Evolutionary conservation across 177 flowering plant genomes (phyloP).

Genomic region (Vitis hybrid): DNA sequence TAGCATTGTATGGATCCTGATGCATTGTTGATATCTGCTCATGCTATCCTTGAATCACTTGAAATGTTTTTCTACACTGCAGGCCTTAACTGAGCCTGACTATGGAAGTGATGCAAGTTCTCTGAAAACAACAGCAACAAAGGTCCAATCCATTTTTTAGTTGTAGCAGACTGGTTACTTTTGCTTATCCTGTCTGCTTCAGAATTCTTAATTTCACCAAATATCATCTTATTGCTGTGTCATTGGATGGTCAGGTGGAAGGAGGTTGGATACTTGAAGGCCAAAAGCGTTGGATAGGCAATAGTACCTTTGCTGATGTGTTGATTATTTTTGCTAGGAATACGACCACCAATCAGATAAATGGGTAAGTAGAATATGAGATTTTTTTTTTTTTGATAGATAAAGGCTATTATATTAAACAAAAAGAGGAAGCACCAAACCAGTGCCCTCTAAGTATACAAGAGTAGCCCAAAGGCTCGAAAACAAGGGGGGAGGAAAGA

Average conservation of each 20-base stretch:
- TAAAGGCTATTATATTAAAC: no score
- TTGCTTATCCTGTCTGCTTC: neutral
- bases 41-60: neutral
- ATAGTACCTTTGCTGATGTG: slow-evolving; percentile 93
- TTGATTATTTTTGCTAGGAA: slow-evolving; percentile 87
- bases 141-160: slow-evolving; percentile 44
- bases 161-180: neutral
- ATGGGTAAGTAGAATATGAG: slow-evolving; percentile 52
- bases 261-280: slow-evolving; percentile 97
- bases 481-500: no score
- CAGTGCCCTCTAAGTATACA: no score
- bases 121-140: slow-evolving; percentile 78
- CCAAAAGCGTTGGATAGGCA: slow-evolving; percentile 98
- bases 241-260: slow-evolving; percentile 51
- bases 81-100: slow-evolving; percentile 94
- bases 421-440: no score
- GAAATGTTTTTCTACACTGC: slow-evolving; percentile 6
- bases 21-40: neutral
- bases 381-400: no score
- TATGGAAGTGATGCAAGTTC: slow-evolving; percentile 97
- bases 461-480: no score
- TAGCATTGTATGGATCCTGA: neutral
- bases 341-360: slow-evolving; percentile 78
- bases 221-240: neutral
- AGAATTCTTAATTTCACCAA: neutral